A percentile compares a stretch with the other conserved stretches of the same genome.
Conservation (phyloP, 805 yeast genomes). For the Yarrowia phangngaensis region DNA sequence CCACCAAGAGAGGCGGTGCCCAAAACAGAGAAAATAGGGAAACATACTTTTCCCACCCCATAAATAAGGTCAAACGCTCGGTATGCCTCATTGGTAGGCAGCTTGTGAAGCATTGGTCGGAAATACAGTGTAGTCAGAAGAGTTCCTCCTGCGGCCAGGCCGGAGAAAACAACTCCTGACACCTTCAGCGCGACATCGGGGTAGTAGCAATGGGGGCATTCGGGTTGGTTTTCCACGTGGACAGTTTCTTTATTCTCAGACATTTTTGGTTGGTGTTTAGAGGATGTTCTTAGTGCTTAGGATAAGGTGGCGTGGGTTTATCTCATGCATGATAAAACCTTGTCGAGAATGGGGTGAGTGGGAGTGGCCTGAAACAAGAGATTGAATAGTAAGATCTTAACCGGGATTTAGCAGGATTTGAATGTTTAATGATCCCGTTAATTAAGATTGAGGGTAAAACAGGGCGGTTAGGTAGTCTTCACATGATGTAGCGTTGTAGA, state of each 20-base stretch:
- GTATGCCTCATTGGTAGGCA: constrained; percentile 11
- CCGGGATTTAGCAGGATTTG: no score
- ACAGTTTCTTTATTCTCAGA: constrained; percentile 6
- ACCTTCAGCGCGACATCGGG: constrained; percentile 9
- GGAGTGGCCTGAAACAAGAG: no score
- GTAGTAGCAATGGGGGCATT: constrained; percentile 18
- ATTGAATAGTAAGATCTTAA: no score
- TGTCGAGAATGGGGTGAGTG: constrained; percentile 14
- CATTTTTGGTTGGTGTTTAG: constrained; percentile 6
- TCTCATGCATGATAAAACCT: constrained; percentile 19
- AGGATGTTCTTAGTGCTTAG: constrained; percentile 17
- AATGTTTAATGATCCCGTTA: no score
- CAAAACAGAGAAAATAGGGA: constrained; percentile 1
- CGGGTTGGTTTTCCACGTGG: constrained; percentile 16
- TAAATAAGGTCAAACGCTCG: constrained; percentile 8
- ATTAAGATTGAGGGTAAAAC: no score
- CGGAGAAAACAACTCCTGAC: constrained; percentile 3
- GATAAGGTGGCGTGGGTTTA: neutral
- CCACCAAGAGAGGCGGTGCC: neutral
- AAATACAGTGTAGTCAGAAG: constrained; percentile 7
- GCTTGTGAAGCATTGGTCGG: neutral
- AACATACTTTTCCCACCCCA: constrained; percentile 10
- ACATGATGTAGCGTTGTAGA: no score
- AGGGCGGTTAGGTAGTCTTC: no score
- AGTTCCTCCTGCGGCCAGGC: constrained; percentile 15